Evolutionary conservation across 116 monocot species (phyloP).

Genomic region (Thalassia testudinum): DNA sequence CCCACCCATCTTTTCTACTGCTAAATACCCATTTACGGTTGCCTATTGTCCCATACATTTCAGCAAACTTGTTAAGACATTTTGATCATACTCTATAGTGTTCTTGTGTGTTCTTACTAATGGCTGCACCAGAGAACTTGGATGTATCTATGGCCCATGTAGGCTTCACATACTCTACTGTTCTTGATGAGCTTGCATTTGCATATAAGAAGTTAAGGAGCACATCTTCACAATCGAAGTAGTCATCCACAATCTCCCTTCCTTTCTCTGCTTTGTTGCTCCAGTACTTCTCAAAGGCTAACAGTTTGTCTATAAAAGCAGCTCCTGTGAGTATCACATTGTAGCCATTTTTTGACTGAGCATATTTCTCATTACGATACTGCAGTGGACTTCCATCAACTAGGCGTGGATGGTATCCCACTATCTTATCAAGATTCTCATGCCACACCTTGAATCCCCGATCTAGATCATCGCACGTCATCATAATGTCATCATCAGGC

Average conservation of each 20-base stretch:
- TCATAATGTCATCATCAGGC: constrained; percentile 81
- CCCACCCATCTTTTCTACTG: constrained; percentile 66
- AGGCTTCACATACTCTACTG: no score
- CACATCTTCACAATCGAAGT: constrained; percentile 78
- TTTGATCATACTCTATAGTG: constrained; percentile 48
- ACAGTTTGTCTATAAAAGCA: constrained; percentile 48
- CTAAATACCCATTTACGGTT: constrained; percentile 39
- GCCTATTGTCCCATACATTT: no score
- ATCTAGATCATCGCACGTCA: constrained; percentile 82
- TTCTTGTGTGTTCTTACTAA: no score
- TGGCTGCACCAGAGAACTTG: constrained; percentile 55
- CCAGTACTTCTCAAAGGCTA: constrained; percentile 67
- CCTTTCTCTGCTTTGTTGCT: constrained; percentile 35
- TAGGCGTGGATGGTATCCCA: constrained; percentile 79
- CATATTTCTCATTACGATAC: constrained; percentile 51
- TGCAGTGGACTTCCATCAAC: constrained; percentile 34
- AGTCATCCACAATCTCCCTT: constrained; percentile 41
- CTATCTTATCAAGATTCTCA: no score
- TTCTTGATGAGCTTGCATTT: constrained; percentile 35
- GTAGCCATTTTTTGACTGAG: constrained; percentile 36
- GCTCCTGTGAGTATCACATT: constrained; percentile 77
- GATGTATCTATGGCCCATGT: constrained; percentile 67
- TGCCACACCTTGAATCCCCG: constrained; percentile 81
- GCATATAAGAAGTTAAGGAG: no score
- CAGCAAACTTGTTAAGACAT: constrained; percentile 48